These are phyloP conservation scores for Stagonosporopsis vannaccii DNA, from an alignment of 2,329 filamentous ascomycete genomes.

Conservation along the genomic window DNA sequence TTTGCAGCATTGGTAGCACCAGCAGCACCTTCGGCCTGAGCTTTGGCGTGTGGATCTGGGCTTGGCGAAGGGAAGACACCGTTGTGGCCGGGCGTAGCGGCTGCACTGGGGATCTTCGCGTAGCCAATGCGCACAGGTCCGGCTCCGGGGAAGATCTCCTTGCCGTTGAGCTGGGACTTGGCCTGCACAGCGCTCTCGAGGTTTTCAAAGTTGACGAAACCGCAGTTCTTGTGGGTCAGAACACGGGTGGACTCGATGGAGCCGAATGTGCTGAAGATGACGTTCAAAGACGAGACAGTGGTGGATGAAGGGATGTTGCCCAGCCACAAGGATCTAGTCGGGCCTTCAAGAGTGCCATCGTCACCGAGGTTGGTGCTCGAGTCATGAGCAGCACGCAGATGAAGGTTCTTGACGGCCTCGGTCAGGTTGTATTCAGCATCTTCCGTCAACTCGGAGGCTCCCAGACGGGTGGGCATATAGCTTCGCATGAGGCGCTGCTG, in stretches of 20 bases:
- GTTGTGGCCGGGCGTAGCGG: slow-evolving; percentile 86
- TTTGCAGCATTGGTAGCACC: slow-evolving; percentile 45
- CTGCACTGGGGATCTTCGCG: slow-evolving; percentile 91
- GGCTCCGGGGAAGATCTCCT: slow-evolving; percentile 97
- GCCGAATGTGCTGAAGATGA: slow-evolving; percentile 95
- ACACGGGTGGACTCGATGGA: slow-evolving; percentile 90
- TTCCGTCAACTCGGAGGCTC: slow-evolving; percentile 76
- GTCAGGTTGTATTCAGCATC: slow-evolving; percentile 81
- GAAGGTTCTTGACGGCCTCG: slow-evolving; percentile 82
- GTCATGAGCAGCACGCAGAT: slow-evolving; percentile 67
- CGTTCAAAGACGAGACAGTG: slow-evolving; percentile 90
- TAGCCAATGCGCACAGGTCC: slow-evolving; percentile 96
- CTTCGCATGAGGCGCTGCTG: slow-evolving; percentile 68
- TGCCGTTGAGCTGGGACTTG: slow-evolving; percentile 87
- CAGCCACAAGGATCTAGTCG: slow-evolving; percentile 93
- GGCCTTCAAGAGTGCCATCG: slow-evolving; percentile 83
- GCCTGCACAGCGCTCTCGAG: slow-evolving; percentile 90
- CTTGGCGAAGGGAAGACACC: slow-evolving; percentile 90
- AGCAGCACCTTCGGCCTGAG: slow-evolving; percentile 51
- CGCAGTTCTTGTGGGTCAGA: slow-evolving; percentile 97
- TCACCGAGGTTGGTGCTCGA: slow-evolving; percentile 71
- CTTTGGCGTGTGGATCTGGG: slow-evolving; percentile 78
- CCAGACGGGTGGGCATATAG: slow-evolving; percentile 77
- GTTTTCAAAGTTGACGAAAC: slow-evolving; percentile 96
- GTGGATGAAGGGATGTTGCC: slow-evolving; percentile 97